Percentiles rank a stretch among this genome's conserved stretches.
These are phyloP conservation scores for Crithidia brevicula DNA, from an alignment of 208 protist genomes.

Conservation along the genomic window DNA sequence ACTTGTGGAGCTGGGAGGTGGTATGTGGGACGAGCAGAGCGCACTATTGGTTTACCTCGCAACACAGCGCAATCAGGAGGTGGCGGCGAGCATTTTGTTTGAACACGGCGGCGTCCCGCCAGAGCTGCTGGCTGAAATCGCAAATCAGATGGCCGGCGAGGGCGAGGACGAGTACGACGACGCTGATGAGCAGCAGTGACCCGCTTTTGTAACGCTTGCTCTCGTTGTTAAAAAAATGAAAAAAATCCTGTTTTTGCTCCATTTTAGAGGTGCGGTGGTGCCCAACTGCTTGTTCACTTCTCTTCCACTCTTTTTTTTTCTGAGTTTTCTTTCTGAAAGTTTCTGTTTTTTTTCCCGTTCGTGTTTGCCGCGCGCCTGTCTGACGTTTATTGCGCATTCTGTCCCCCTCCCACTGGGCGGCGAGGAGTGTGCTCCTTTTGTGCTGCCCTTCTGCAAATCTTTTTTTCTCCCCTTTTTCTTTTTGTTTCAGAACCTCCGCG, in stretches of 20 bases:
- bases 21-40: conserved; percentile 76
- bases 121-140: conserved; percentile 48
- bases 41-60: conserved; percentile 78
- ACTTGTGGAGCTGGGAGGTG: conserved; percentile 78
- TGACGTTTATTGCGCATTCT: too few relatives aligned
- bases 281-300: neutral
- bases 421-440: too few relatives aligned
- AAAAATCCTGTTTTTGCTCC: neutral
- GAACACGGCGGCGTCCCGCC: conserved; percentile 65
- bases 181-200: conserved; percentile 27
- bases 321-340: too few relatives aligned
- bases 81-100: conserved; percentile 82
- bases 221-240: neutral
- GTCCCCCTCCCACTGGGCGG: too few relatives aligned
- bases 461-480: too few relatives aligned
- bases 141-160: conserved; percentile 26
- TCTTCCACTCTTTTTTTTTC: too few relatives aligned
- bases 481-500: too few relatives aligned
- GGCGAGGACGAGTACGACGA: conserved; percentile 36
- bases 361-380: too few relatives aligned
- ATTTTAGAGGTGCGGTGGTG: too few relatives aligned
- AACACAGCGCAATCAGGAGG: conserved; percentile 69
- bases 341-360: too few relatives aligned
- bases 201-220: too few relatives aligned
- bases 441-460: too few relatives aligned